Evolutionary conservation across 148 eudicot species (phyloP), one percentile per base, ranked within the genome.

Genomic region (Rhododendron ovatum): DNA sequence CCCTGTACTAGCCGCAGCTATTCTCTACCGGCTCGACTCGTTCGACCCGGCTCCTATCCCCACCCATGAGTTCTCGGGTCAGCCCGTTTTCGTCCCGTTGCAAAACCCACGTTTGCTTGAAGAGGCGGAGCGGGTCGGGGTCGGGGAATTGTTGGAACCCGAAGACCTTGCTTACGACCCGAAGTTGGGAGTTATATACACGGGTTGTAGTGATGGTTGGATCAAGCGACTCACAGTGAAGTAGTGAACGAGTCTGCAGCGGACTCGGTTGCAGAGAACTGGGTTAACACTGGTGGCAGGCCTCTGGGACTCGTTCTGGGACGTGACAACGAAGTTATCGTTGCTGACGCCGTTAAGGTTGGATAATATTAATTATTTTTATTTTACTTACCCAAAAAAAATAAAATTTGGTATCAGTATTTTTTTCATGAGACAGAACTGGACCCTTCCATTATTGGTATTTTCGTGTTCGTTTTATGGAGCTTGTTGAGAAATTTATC

Each of bases 221-320:
- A 45, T 95, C 20, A 94, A 90, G 85, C 88, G 95, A 86, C 91
- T 95, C 69, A 57, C 13, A 6, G 73, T 88, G n/a, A n/a, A n/a
- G n/a, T n/a, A n/a, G n/a, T n/a, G 50, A 83, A 79, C 35, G 89
- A 85, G 9, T 86, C 90, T 1, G 86, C 80, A 20, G 75, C 82
- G 20, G 88, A 88, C 80, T 57, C 92, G 86, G 90, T 81, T 30
- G 93, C 91, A 76, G 96, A 94, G 85, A 81, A 88, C 51, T 91
- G 94, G 95, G 95, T 92, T 61, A 91, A 92, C 88, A 90, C 95
- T 4, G 98, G 98, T 9, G 96, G 96, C 0, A 80, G 98, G 8
- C 96, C 96, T 0, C 94, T 95, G 11, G 98, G 98, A 43, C 85
- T 95, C 65, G 92, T 85, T 85, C 83, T 89, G 79, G 94, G 96